Evolutionary conservation across 169 alveolate genomes (phyloP).

Genomic region (Eimeria tenella): DNA sequence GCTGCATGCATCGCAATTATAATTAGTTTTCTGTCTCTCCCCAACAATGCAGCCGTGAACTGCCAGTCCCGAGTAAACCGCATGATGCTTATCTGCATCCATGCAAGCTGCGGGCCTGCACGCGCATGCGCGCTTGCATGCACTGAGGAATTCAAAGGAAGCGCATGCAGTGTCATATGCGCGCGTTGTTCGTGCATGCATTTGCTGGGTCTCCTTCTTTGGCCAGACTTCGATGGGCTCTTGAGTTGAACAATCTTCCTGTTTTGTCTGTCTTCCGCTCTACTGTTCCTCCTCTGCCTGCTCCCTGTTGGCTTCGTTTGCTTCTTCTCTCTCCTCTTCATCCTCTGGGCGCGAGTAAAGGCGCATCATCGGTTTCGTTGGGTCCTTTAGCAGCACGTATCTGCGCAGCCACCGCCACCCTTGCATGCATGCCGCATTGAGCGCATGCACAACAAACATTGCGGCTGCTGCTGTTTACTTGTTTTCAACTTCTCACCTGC

Average conservation of each 20-base stretch:
- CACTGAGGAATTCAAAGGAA: background rate
- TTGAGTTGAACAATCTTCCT: too few relatives aligned
- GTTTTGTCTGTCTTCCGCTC: background rate
- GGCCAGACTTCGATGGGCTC: too few relatives aligned
- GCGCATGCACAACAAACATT: too few relatives aligned
- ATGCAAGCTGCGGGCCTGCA: background rate
- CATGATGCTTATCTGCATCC: background rate
- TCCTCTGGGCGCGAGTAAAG: slow-evolving; percentile 92
- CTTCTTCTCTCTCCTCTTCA: slow-evolving; percentile 75
- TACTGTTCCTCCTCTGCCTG: background rate
- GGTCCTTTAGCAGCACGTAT: slow-evolving; percentile 92
- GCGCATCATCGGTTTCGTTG: slow-evolving; percentile 91
- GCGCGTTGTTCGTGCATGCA: background rate
- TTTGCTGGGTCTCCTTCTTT: background rate
- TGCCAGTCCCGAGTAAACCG: too few relatives aligned
- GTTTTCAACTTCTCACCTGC: slow-evolving; percentile 86
- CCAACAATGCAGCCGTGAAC: too few relatives aligned
- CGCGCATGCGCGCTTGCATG: background rate
- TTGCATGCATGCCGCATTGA: too few relatives aligned
- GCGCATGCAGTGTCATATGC: too few relatives aligned
- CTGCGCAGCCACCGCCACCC: slow-evolving; percentile 80
- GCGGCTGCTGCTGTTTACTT: background rate
- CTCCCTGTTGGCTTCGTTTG: background rate
- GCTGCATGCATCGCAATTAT: too few relatives aligned
- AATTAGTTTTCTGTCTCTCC: too few relatives aligned